Percentiles rank a stretch among this genome's conserved stretches.
Evolutionary conservation across 106 monocot genomes (phyloP).

Genomic region (Xerophyta viscosa): DNA sequence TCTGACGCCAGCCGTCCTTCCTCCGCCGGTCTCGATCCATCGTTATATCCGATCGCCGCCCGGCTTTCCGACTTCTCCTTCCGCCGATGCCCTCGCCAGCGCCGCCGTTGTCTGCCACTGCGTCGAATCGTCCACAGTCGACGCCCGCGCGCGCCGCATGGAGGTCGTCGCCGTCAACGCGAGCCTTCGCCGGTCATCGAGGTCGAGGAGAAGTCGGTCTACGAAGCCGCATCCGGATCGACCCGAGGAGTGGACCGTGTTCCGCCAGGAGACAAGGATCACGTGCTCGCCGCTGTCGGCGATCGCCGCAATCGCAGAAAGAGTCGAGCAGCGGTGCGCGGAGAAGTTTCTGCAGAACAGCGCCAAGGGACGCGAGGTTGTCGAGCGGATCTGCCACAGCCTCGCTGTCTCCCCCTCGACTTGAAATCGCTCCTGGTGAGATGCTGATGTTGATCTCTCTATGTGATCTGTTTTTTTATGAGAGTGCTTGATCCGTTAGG

Average conservation of each 20-base stretch:
- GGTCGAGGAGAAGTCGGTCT: conserved; percentile 85
- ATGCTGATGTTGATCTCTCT: no score
- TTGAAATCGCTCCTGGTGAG: no score
- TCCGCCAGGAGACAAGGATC: conserved; percentile 92
- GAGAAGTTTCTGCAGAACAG: conserved; percentile 91
- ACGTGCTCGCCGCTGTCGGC: conserved; percentile 83
- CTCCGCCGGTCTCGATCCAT: conserved; percentile 46
- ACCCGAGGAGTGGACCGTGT: conserved; percentile 62
- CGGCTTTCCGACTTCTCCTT: conserved; percentile 74
- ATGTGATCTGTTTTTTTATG: no score
- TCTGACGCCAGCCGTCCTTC: no score
- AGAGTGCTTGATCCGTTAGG: no score
- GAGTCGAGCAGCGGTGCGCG: conserved; percentile 79
- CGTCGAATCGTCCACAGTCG: conserved; percentile 70
- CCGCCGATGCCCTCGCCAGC: conserved; percentile 48
- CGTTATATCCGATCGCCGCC: conserved; percentile 69
- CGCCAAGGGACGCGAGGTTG: conserved; percentile 78
- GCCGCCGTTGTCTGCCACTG: conserved; percentile 73
- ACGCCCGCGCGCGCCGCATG: conserved; percentile 56
- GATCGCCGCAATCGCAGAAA: conserved; percentile 70
- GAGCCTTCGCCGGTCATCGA: conserved; percentile 64
- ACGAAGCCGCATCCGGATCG: conserved; percentile 64
- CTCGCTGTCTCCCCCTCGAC: conserved; percentile 23
- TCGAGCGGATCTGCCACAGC: conserved; percentile 80
- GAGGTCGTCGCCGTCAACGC: conserved; percentile 73